phyloP scores from a whole-genome alignment of 2,329 filamentous ascomycete species.

The Sphaerulina musiva region DNA sequence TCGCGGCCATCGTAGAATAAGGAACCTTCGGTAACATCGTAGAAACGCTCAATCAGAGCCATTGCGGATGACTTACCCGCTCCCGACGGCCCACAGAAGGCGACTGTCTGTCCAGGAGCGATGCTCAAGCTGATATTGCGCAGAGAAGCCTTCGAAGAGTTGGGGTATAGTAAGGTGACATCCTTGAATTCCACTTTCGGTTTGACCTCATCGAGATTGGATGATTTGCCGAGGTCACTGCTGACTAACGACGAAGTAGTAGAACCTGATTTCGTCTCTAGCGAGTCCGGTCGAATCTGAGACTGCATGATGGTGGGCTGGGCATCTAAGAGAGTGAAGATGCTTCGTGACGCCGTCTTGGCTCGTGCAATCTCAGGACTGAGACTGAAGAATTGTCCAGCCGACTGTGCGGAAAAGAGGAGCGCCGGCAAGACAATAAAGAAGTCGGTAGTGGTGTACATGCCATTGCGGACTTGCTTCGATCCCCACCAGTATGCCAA shows the following conservation, averaged over 20 bases:
- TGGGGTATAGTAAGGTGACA: slow-evolving; percentile 37
- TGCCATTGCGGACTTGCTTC: slow-evolving; percentile 39
- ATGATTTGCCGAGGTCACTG: slow-evolving; percentile 3
- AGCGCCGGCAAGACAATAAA: slow-evolving; percentile 44
- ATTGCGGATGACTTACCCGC: slow-evolving; percentile 44
- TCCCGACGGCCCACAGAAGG: slow-evolving; percentile 42
- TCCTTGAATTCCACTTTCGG: slow-evolving; percentile 31
- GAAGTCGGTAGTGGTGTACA: slow-evolving; percentile 39
- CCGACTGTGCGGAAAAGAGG: slow-evolving; percentile 43
- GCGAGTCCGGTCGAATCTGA: neutral
- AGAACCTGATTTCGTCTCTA: neutral
- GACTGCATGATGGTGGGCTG: slow-evolving; percentile 33
- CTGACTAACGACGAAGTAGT: slow-evolving; percentile 20
- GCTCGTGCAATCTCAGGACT: slow-evolving; percentile 43
- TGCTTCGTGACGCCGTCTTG: slow-evolving; percentile 40
- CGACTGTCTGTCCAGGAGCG: slow-evolving; percentile 48
- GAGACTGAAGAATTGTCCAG: slow-evolving; percentile 43
- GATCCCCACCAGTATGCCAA: slow-evolving; percentile 46
- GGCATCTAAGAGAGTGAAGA: slow-evolving; percentile 39
- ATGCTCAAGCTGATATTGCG: slow-evolving; percentile 45
- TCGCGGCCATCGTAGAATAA: slow-evolving; percentile 40
- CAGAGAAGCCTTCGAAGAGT: slow-evolving; percentile 38
- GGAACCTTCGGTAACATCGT: slow-evolving; percentile 37
- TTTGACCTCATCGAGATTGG: slow-evolving; percentile 1
- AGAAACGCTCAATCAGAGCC: slow-evolving; percentile 44